A percentile compares a stretch with the other conserved stretches of the same genome.
phyloP scores from a whole-genome alignment of 345 rosid species.

The Populus euphratica region DNA sequence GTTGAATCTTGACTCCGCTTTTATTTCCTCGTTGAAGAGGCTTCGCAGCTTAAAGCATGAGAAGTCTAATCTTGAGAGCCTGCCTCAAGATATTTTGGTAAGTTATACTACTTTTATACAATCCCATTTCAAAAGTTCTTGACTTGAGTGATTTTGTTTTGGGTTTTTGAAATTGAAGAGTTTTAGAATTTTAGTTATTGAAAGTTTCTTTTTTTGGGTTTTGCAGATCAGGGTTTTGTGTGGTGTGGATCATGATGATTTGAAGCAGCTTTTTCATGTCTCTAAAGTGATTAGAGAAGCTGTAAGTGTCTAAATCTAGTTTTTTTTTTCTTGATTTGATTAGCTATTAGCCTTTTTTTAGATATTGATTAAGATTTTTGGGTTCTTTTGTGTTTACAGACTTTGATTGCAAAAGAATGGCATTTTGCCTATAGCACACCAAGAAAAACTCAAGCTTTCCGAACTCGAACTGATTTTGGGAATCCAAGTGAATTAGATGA shows the following conservation, averaged over 20 bases:
- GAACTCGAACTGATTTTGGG: conserved; percentile 33
- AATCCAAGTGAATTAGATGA: conserved; percentile 33
- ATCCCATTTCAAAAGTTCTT: neutral
- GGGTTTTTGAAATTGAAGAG: neutral
- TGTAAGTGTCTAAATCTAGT: conserved; percentile 37
- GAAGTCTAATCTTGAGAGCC: conserved; percentile 50
- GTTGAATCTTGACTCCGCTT: neutral
- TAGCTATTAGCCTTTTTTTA: neutral
- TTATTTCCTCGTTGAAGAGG: conserved; percentile 48
- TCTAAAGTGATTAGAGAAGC: conserved; percentile 70
- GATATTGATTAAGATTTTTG: neutral
- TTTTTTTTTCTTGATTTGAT: neutral
- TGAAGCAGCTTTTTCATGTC: conserved; percentile 55
- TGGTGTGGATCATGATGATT: conserved; percentile 67
- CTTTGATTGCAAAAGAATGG: conserved; percentile 45
- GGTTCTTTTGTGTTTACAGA: conserved; percentile 35
- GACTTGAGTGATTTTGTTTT: neutral
- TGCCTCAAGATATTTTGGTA: conserved; percentile 83
- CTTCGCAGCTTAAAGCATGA: conserved; percentile 36
- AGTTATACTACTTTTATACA: conserved; percentile 4
- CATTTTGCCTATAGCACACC: conserved; percentile 76
- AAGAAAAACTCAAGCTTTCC: conserved; percentile 47
- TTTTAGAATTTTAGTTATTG: neutral
- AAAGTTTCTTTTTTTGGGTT: neutral
- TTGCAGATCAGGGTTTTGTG: conserved; percentile 62